Conservation (phyloP, 1,284 basidiomycete species). For the Takashimella koratensis region DNA sequence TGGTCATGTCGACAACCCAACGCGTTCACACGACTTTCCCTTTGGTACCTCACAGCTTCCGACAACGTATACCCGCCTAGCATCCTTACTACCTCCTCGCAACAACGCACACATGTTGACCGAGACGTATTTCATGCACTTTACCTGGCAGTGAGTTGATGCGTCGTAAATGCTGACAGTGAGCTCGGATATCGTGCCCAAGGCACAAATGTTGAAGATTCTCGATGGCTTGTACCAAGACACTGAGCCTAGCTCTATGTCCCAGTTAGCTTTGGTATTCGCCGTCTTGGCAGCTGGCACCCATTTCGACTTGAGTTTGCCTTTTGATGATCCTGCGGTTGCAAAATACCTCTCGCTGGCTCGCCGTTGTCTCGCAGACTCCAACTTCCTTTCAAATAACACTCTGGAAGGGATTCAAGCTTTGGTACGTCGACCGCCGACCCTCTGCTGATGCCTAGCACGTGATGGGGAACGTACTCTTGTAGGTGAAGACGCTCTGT, state of each 20-base stretch:
- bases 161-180: constrained; percentile 3
- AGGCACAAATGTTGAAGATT: constrained; percentile 18
- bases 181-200: constrained; percentile 21
- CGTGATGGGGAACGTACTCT: constrained; percentile 23
- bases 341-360: constrained; percentile 27
- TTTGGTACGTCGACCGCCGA: constrained; percentile 12
- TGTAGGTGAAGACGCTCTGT: constrained; percentile 11
- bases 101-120: constrained; percentile 24
- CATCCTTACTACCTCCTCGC: constrained; percentile 19
- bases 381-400: constrained; percentile 29
- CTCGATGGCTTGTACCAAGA: constrained; percentile 18
- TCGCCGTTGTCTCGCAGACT: constrained; percentile 26
- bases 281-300: constrained; percentile 32
- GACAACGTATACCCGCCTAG: constrained; percentile 5
- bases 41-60: constrained; percentile 8
- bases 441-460: constrained; percentile 8
- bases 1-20: too few relatives aligned
- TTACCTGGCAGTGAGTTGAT: constrained; percentile 27
- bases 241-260: constrained; percentile 6
- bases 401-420: constrained; percentile 35
- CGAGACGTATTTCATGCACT: constrained; percentile 28
- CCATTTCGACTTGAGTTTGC: constrained; percentile 32
- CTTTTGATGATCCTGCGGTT: constrained; percentile 29
- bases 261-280: constrained; percentile 30
- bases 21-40: too few relatives aligned